A percentile compares a stretch with the other conserved stretches of the same genome.
Conservation (phyloP, 169 alveolate genomes). For the Fabrea salina region DNA sequence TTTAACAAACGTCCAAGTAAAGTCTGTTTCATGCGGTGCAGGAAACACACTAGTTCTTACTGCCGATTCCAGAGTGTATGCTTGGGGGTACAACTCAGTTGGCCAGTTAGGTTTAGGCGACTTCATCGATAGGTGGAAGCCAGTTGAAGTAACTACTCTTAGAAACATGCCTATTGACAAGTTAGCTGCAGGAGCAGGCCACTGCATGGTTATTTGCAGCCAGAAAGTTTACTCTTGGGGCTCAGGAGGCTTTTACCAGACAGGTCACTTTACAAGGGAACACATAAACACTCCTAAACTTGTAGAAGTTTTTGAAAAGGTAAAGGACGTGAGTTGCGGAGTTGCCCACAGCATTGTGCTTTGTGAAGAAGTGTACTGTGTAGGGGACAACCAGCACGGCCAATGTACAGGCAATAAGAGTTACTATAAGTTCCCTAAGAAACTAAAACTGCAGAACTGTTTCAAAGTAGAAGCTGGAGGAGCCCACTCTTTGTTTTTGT, state of each 20-base stretch:
- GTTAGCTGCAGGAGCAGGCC: slow-evolving; percentile 6
- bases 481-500: slow-evolving; percentile 22
- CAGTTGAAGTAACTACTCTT: background rate
- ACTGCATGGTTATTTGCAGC: background rate
- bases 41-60: slow-evolving; percentile 62
- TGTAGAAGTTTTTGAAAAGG: background rate
- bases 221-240: slow-evolving; percentile 25
- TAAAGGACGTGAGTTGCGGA: slow-evolving; percentile 2
- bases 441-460: background rate
- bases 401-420: background rate
- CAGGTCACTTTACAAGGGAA: background rate
- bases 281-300: background rate
- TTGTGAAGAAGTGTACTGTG: background rate
- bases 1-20: background rate
- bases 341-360: background rate
- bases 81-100: slow-evolving; percentile 78
- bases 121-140: background rate
- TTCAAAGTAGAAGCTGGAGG: slow-evolving; percentile 23
- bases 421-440: background rate
- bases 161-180: background rate
- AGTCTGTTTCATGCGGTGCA: slow-evolving; percentile 49
- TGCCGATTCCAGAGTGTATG: slow-evolving; percentile 61
- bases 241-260: background rate
- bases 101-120: slow-evolving; percentile 46
- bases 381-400: slow-evolving; percentile 12